Evolutionary conservation across 495 filamentous ascomycete species (phyloP).

Genomic region (Glutinoglossum americanum): DNA sequence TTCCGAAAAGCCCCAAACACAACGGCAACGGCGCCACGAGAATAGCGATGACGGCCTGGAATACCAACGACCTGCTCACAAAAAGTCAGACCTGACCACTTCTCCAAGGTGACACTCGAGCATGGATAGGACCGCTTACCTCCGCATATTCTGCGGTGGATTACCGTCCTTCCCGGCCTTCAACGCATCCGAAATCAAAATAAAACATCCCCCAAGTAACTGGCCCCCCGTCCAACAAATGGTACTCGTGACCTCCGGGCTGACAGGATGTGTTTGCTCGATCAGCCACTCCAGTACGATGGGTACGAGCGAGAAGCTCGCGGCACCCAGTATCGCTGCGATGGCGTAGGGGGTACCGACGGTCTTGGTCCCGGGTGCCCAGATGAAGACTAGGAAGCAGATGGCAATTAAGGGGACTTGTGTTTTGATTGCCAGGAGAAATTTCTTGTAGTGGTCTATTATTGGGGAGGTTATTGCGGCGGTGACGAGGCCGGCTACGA

Average conservation of each 20-base stretch:
- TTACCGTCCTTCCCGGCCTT: conserved; percentile 28
- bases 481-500: conserved; percentile 61
- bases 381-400: conserved; percentile 58
- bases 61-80: conserved; percentile 1
- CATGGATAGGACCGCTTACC: background rate
- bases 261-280: conserved; percentile 68
- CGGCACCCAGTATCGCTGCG: conserved; percentile 45
- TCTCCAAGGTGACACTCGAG: background rate
- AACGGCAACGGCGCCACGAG: conserved; percentile 2
- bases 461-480: conserved; percentile 60
- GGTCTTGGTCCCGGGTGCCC: conserved; percentile 47
- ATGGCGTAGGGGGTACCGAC: conserved; percentile 54
- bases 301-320: conserved; percentile 62
- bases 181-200: conserved; percentile 60
- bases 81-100: background rate
- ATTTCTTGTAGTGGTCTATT: conserved; percentile 65
- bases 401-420: conserved; percentile 54
- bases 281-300: conserved; percentile 70
- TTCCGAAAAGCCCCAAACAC: conserved; percentile 5
- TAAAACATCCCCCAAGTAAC: conserved; percentile 59
- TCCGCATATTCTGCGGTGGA: background rate
- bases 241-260: conserved; percentile 67
- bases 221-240: conserved; percentile 72
- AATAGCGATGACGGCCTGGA: conserved; percentile 4
- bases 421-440: conserved; percentile 49